These are phyloP conservation scores for Xylariaceae sp. DNA, from an alignment of 2,329 filamentous ascomycete genomes.

Conservation along the genomic window DNA sequence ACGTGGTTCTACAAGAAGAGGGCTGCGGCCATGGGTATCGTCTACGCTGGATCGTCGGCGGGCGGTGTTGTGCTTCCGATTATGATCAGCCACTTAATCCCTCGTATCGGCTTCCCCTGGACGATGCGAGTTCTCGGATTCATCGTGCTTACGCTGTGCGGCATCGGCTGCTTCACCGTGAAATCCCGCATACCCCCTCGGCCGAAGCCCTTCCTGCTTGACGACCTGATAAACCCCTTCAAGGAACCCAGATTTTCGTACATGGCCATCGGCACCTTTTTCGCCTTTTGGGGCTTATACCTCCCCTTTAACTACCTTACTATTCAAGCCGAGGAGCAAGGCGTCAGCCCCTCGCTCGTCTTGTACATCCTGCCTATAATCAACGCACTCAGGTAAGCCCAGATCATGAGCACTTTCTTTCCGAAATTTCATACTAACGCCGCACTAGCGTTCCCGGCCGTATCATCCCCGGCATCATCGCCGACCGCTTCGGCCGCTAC, in stretches of 20 bases:
- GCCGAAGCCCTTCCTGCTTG: conserved; percentile 38
- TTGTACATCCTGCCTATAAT: conserved; percentile 19
- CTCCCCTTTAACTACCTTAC: conserved; percentile 19
- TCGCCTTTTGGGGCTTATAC: conserved; percentile 19
- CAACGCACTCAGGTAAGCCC: conserved; percentile 19
- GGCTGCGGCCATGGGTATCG: conserved; percentile 17
- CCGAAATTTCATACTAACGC: neutral
- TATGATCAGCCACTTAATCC: conserved; percentile 47
- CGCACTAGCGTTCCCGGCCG: conserved; percentile 36
- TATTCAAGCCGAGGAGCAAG: conserved; percentile 18
- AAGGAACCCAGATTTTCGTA: conserved; percentile 32
- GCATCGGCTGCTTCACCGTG: conserved; percentile 30
- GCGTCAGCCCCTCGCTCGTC: conserved; percentile 11
- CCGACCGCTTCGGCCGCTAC: conserved; percentile 38
- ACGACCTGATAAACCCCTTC: conserved; percentile 44
- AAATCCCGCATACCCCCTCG: conserved; percentile 34
- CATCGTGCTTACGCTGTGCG: conserved; percentile 33
- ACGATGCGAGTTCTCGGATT: conserved; percentile 36
- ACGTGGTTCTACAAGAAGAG: conserved; percentile 17
- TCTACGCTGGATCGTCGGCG: conserved; percentile 43
- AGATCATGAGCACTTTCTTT: neutral
- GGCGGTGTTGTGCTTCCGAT: conserved; percentile 54
- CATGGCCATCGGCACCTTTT: conserved; percentile 12
- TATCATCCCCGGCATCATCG: conserved; percentile 46
- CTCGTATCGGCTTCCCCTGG: conserved; percentile 37